Conservation (phyloP, 2,329 filamentous ascomycete species). For the Decorospora gaudefroyi region DNA sequence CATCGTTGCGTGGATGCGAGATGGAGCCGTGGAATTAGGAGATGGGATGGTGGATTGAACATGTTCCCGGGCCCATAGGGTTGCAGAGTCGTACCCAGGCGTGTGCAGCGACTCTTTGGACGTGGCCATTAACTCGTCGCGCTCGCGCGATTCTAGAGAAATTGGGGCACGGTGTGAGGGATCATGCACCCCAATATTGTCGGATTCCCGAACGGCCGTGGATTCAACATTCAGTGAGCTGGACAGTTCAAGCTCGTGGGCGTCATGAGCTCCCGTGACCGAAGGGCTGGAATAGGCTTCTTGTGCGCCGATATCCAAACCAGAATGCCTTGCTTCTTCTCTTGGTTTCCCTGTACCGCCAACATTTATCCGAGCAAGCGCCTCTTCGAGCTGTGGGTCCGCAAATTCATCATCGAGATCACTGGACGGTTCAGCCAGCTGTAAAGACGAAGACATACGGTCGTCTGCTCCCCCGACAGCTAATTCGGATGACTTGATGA, state of each 20-base stretch:
- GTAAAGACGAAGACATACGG: no score
- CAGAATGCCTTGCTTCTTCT: slow-evolving; percentile 1
- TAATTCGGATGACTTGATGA: background rate
- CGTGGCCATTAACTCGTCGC: slow-evolving; percentile 1
- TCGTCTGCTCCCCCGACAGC: no score
- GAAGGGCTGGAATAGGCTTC: no score
- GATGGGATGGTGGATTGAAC: slow-evolving; percentile 38
- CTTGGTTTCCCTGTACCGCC: slow-evolving; percentile 16
- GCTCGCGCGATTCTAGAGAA: background rate
- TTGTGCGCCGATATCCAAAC: no score
- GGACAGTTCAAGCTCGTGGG: no score
- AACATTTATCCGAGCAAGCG: slow-evolving; percentile 21
- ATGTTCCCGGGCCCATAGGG: slow-evolving; percentile 37
- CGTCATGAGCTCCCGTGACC: no score
- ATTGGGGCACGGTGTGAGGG: background rate
- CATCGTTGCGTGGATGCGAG: slow-evolving; percentile 39
- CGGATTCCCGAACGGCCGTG: no score
- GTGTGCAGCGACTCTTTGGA: slow-evolving; percentile 13
- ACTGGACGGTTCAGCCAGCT: background rate
- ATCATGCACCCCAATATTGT: no score
- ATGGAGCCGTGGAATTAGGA: slow-evolving; percentile 16
- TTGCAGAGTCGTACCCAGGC: slow-evolving; percentile 31
- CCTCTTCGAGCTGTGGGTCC: slow-evolving; percentile 37
- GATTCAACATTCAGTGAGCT: no score
- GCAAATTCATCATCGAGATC: slow-evolving; percentile 24